Evolutionary conservation across 805 yeast genomes (phyloP).

Genomic region (Wickerhamiella brachini): DNA sequence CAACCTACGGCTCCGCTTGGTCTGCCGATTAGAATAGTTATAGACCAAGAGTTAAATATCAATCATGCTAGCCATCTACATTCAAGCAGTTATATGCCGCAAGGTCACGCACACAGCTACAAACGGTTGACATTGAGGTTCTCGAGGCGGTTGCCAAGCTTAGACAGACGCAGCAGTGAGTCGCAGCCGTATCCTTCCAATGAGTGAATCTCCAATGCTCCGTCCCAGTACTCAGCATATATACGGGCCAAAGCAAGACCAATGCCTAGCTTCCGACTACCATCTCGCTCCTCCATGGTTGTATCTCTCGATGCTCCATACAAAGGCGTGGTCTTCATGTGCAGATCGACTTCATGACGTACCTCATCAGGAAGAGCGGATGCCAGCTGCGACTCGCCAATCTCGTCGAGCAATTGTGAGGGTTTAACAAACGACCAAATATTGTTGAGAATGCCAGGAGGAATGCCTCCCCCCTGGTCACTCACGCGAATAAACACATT

Average conservation of each 20-base stretch:
- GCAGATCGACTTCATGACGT: background rate
- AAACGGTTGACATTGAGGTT: constrained; percentile 23
- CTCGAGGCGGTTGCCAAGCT: constrained; percentile 55
- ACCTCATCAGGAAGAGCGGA: background rate
- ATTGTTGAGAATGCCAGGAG: constrained; percentile 40
- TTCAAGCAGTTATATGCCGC: background rate
- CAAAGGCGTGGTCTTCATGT: background rate
- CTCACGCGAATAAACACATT: constrained; percentile 65
- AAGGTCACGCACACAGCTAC: background rate
- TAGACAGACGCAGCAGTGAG: constrained; percentile 63
- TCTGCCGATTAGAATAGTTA: too few species aligned
- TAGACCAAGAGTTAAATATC: too few species aligned
- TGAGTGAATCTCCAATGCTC: constrained; percentile 67
- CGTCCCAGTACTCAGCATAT: constrained; percentile 95
- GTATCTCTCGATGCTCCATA: background rate
- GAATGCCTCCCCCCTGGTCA: constrained; percentile 85
- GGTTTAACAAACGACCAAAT: constrained; percentile 73
- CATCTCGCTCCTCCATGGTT: constrained; percentile 50
- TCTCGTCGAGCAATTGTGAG: constrained; percentile 1
- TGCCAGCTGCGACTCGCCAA: constrained; percentile 2
- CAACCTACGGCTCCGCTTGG: background rate
- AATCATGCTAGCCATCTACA: too few species aligned
- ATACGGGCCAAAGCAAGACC: constrained; percentile 89
- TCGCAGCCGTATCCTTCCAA: constrained; percentile 89
- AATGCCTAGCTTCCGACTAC: constrained; percentile 63